Conservation (phyloP, 2,329 filamentous ascomycete genomes). For the Botryosphaeria dothidea region DNA sequence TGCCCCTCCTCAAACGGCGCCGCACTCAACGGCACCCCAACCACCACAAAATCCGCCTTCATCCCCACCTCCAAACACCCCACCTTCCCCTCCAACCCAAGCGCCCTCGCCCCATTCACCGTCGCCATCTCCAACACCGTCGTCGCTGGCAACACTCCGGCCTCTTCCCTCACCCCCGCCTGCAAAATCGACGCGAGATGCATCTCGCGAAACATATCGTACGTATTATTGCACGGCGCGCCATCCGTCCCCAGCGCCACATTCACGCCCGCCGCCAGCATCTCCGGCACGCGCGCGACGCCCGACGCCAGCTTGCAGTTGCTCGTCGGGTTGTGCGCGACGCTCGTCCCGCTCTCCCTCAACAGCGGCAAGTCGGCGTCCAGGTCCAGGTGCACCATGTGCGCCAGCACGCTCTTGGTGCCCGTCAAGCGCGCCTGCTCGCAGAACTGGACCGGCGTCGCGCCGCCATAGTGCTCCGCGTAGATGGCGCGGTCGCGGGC, state of each 20-base stretch:
- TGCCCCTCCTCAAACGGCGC: constrained; percentile 39
- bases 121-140: constrained; percentile 28
- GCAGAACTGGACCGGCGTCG: constrained; percentile 36
- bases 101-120: constrained; percentile 28
- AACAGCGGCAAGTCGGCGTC: constrained; percentile 44
- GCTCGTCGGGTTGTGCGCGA: constrained; percentile 29
- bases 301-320: constrained; percentile 30
- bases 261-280: constrained; percentile 22
- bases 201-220: constrained; percentile 34
- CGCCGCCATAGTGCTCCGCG: constrained; percentile 38
- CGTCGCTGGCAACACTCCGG: constrained; percentile 25
- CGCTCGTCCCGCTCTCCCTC: constrained; percentile 31
- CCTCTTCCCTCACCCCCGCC: constrained; percentile 22
- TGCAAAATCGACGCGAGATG: constrained; percentile 28
- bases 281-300: constrained; percentile 24
- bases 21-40: constrained; percentile 27
- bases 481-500: constrained; percentile 42
- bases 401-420: constrained; percentile 28
- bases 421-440: constrained; percentile 39
- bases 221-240: constrained; percentile 33
- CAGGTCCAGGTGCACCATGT: constrained; percentile 47
- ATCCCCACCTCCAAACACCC: constrained; percentile 44
- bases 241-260: constrained; percentile 26
- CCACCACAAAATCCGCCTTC: constrained; percentile 44
- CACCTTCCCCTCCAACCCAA: constrained; percentile 37